Evolutionary conservation across 805 yeast species (phyloP), one percentile per base, ranked within the genome.

Genomic region (Suhomyces sp.): DNA sequence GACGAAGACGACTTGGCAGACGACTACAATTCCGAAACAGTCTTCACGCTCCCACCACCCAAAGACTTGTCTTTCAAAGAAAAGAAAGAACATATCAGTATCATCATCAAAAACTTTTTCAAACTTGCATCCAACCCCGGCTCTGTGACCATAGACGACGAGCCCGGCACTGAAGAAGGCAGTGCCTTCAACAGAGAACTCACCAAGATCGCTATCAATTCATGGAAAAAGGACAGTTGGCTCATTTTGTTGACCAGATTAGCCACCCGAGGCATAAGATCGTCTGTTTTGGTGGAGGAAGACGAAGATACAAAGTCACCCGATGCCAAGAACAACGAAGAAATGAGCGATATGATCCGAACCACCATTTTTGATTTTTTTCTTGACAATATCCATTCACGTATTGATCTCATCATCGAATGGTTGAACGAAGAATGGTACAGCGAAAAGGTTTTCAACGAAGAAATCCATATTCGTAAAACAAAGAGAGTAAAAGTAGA

Each of bases 341-440:
- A 74, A 44, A 76, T 82, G 65, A 76, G 89, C 54, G 80, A 83
- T 50, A 64, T 83, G 53, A 81, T 93, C 10, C 77, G 97, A 58
- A 82, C 80, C 20, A 81, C 89, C 20, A 71, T 94, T 9, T 85
- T 86, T 54, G 83, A 84, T 15, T 88, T 86, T 63, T 85, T 90
- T 50, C 75, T 89, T 60, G 84, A 79, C 9, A 89, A 87, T 62
- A 84, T 92, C 59, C 86, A 86, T 50, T 76, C 74, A 8, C 75
- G 93, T 33, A 77, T 92, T 10, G 96, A 89, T 53, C 69, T 86
- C 33, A 84, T 90, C 17, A 83, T 93, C 37, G 91, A 87, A 56
- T 94, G 99, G 99, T 72, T 94, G 50, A 92, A 87, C 61, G 99
- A 94, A 69, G 99, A 94, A 67, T 94, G 97, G 96, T 85, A 82